Evolutionary conservation across 164 flowering plant genomes (phyloP), one percentile per base, ranked within the genome.

Genomic region (Aristolochia californica): DNA sequence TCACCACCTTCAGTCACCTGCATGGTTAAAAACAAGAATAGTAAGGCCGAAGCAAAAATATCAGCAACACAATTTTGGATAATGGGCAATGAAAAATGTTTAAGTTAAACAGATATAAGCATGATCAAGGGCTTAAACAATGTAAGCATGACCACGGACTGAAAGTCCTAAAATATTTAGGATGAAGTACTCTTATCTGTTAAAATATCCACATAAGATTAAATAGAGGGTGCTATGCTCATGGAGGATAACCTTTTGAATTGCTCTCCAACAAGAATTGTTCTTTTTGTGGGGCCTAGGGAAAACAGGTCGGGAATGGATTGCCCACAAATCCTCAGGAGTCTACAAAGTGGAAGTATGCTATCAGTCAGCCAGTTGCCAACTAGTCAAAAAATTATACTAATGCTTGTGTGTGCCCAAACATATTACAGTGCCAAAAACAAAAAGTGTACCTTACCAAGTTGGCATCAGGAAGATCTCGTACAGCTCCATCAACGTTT

Each of bases 401-500:
- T 2, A 11, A 18, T 47, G 57, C 14, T 28, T 4, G 52, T 55
- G 48, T 34, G 40, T 34, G 40, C 40, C 40, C 44, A 24, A 58
- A 62, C 59, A 66, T 50, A 70, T 62, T 20, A 34, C 62, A 53
- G 60, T 60, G 53, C 43, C 40, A 34, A 45, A 52, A 71, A n/a
- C n/a, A n/a, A 70, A 73, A 57, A n/a, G 76, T 77, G 74, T 88
- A 93, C 95, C 97, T 83, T 93, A 93, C 97, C 97, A 74, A 83
- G 75, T 93, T 93, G 80, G 98, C 98, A 72, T 93, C 98, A 64
- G 98, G 98, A 77, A 93, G 97, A 67, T 93, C 98, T 54, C 97
- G 75, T 65, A 88, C 97, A 69, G 98, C 98, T 72, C 79, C 98
- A 75, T 87, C 82, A 45, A 93, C 94, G 80, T 88, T 88, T 76